Percentiles rank a stretch among this genome's conserved stretches.
These are phyloP conservation scores for Leishmania guyanensis DNA, from an alignment of 208 protist genomes.

Conservation along the genomic window DNA sequence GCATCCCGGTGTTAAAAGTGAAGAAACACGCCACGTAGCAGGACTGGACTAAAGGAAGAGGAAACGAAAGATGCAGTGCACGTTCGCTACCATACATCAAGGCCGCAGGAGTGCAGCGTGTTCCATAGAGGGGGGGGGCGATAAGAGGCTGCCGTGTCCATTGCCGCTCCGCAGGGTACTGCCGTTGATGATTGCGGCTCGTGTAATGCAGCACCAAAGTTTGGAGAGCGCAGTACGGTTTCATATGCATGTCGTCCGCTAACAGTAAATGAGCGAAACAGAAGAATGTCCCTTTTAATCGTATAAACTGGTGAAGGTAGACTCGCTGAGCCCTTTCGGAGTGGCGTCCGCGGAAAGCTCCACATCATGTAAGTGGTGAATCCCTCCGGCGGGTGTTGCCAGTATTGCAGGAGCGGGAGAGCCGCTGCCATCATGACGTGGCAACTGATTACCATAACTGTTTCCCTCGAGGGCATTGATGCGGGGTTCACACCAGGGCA, in stretches of 20 bases:
- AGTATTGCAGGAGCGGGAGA: not conserved
- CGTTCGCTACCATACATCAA: not conserved
- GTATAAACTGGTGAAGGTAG: not conserved
- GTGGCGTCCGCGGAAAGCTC: not conserved
- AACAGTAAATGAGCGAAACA: not conserved
- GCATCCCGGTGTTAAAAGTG: not conserved
- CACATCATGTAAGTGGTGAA: not conserved
- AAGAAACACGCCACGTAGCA: not conserved
- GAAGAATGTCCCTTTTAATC: not conserved
- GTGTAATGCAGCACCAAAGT: not conserved
- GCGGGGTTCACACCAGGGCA: conserved; percentile 17
- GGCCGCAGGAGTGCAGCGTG: not conserved
- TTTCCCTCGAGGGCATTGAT: conserved; percentile 34
- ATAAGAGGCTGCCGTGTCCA: not conserved
- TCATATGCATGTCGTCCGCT: not conserved
- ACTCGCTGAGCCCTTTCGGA: not conserved
- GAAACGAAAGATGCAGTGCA: not conserved
- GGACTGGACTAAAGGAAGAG: not conserved
- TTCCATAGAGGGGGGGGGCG: not conserved
- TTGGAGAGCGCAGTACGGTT: not conserved
- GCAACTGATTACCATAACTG: conserved; percentile 34
- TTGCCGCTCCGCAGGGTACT: not conserved
- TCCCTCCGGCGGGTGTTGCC: not conserved
- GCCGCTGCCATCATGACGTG: conserved; percentile 22
- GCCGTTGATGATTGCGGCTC: not conserved